Percentiles rank a stretch among this genome's conserved stretches.
Evolutionary conservation across 192 early-diverging fungal genomes (phyloP).

Genomic region (Coemansia sp.): DNA sequence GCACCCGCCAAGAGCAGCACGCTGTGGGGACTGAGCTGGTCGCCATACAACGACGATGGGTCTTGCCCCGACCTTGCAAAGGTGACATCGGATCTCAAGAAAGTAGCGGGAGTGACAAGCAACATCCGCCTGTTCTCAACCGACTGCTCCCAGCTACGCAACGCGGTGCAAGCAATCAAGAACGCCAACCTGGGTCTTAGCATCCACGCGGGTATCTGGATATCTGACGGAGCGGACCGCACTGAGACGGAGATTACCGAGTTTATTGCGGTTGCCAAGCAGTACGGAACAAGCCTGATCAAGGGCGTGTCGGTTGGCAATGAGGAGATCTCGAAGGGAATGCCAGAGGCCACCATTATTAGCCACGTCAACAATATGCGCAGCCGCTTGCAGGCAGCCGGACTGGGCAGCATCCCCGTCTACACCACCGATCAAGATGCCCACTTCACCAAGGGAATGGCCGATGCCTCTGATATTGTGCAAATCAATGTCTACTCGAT

Average conservation of each 20-base stretch:
- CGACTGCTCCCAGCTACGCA: slow-evolving; percentile 49
- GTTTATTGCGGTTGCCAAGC: slow-evolving; percentile 43
- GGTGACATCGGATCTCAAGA: slow-evolving; percentile 33
- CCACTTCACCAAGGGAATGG: slow-evolving; percentile 30
- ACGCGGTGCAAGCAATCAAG: slow-evolving; percentile 35
- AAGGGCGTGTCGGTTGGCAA: slow-evolving; percentile 53
- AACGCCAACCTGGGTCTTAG: slow-evolving; percentile 25
- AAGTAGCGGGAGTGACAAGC: slow-evolving; percentile 25
- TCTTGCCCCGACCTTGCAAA: slow-evolving; percentile 39
- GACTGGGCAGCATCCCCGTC: slow-evolving; percentile 43
- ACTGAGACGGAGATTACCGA: slow-evolving; percentile 39
- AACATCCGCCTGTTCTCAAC: slow-evolving; percentile 55
- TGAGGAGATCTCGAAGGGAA: slow-evolving; percentile 44
- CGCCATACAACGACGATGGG: slow-evolving; percentile 51
- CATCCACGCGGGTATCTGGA: slow-evolving; percentile 51
- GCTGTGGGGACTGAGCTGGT: slow-evolving; percentile 51
- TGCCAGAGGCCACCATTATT: slow-evolving; percentile 40
- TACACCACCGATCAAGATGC: slow-evolving; percentile 51
- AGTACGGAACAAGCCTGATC: slow-evolving; percentile 27
- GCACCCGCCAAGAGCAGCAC: neutral
- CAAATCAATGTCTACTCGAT: slow-evolving; percentile 54
- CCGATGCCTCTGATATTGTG: slow-evolving; percentile 35
- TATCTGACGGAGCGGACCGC: slow-evolving; percentile 27
- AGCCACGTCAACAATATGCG: slow-evolving; percentile 49
- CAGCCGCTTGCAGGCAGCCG: slow-evolving; percentile 38